Evolutionary conservation across 768 basidiomycete species (phyloP), one percentile per base, ranked within the genome.

Genomic region (Boletus rubescentipes): DNA sequence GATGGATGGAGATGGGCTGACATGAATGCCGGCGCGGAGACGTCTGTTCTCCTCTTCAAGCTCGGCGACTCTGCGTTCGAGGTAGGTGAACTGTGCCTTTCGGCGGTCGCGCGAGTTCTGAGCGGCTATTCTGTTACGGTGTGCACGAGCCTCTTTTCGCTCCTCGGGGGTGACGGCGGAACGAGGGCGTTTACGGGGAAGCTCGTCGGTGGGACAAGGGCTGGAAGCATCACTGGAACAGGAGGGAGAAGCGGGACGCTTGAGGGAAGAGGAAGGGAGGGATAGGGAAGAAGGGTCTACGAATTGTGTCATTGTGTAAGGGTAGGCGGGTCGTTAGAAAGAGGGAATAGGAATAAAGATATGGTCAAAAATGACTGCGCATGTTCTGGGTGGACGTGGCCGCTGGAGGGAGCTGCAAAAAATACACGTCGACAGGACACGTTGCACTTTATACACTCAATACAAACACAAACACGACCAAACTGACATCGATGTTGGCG

Each of bases 61-160:
- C 67, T 89, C 85, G 12, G 76, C 67, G 4, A 91, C 88, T 42
- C 85, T 69, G 35, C 72, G 79, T 67, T 89, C 86, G 38, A 92
- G 85, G 59, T 75, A 77, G 1, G 75, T 51, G 67, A 87, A 92
- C 59, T 95, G 91, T 15, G 86, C 87, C 72, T 96, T 96, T 52
- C 92, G 82, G 61, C 89, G 82, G 75, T 96, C 93, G 41, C 93
- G 86, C 11, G 89, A 91, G 75, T 93, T 89, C 77, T 96, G 93
- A 6, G 93, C 93, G 2, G 93, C 93, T 69, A 95, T 91, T 46
- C 93, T 83, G 73, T 96, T 96, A 52, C 93, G 85, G 73, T 93
- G 91, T 15, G 90, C 92, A 59, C 93, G 80, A 44, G 89, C 91
- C 68, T 93, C 91, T 62, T 84, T 89, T 71, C 89, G 88, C 64